Base-by-base conservation (phyloP, 1,139 yeast genomes). In the Suhomyces chickasaworum region DNA sequence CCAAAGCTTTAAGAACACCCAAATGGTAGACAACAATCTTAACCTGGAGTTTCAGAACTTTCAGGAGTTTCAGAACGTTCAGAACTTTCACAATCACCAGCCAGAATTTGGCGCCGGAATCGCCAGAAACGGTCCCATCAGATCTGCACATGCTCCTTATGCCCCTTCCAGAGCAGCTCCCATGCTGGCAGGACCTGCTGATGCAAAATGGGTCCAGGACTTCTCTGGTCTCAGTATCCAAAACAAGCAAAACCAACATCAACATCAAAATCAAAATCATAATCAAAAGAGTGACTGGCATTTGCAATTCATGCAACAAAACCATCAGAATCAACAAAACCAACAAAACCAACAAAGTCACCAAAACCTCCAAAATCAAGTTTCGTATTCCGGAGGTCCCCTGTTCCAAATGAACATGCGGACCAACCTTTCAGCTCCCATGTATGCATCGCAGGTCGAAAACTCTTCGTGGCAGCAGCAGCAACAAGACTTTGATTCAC, bases 41-140 rank as follows among this genome's bases (percentile, higher is more conserved):
- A 71, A 73, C 48, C 57, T 56, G 12, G 75, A 73, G 23, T 73
- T 73, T 49, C 63, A 67, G 27, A 63, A 58, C 53, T 73, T 72
- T 46, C 57, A 54, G 12, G 75, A 73, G 23, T 73, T 73, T 49
- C 63, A 67, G 27, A 63, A 58, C n/a, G n/a, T 73, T 49, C 63
- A 67, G 27, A 63, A 58, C 53, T 73, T 72, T 46, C 57, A 54
- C 47, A 46, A 42, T 36, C 48, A 52, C 6, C 45, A 42, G 32
- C 37, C 21, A 10, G 59, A 57, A 16, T 61, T 64, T 52, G 66
- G 63, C 13, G 51, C 41, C 33, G 46, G 53, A 33, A 63, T 65
- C 43, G 55, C 58, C 57, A 52, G 50, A 29, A 59, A 52, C 39
- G 48, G 44, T 4, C 47, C 44, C 17, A 44, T 42, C 18, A 52